Evolutionary conservation across 2,329 filamentous ascomycete species (phyloP), one percentile per base, ranked within the genome.

Genomic region (Epicoccum sorghinum): DNA sequence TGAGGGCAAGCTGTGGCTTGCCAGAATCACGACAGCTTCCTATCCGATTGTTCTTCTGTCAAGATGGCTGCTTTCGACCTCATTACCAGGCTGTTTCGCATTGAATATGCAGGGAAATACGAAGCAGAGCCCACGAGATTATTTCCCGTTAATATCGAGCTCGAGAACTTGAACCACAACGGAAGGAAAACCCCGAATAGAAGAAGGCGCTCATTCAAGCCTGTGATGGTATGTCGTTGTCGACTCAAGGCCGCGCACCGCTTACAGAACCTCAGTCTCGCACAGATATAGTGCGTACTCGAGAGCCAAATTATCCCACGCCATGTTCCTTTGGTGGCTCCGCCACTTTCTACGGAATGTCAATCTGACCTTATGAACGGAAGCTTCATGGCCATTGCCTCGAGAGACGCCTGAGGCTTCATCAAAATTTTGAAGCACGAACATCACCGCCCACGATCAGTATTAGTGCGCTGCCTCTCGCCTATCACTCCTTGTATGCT

Each of bases 111-210:
- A 6, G 32, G 6, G 13, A 30, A 14, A 3, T 33, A 14, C 14
- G 30, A 42, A 4, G 12, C 30, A 4, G n/a, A 46, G 12, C 18
- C 30, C 24, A 12, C 52, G 25, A 14, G 8, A 7, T 1, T 24
- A 12, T 18, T 32, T 4, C 41, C 33, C 4, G 2, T 43, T 33
- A 55, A 55, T 10, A 55, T 55, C 2, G 52, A 55, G 35, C 46
- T 55, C 4, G 52, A 55, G 42, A 41, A 46, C 9, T 14, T 55
- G 39, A 36, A 55, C 8, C 41, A 18, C 18, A 5, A 46, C 14
- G 52, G 52, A 4, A 50, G 41, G 13, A 41, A 46, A 12, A 55
- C 32, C 7, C 7, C 24, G 13, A 41, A 50, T 18, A 41, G n/a
- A 10, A 46, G 22, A 4, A 38, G 22, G 25, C 40, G 38, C 10